Base-by-base conservation (phyloP, 306 rosid genomes). In the Morella rubra region DNA sequence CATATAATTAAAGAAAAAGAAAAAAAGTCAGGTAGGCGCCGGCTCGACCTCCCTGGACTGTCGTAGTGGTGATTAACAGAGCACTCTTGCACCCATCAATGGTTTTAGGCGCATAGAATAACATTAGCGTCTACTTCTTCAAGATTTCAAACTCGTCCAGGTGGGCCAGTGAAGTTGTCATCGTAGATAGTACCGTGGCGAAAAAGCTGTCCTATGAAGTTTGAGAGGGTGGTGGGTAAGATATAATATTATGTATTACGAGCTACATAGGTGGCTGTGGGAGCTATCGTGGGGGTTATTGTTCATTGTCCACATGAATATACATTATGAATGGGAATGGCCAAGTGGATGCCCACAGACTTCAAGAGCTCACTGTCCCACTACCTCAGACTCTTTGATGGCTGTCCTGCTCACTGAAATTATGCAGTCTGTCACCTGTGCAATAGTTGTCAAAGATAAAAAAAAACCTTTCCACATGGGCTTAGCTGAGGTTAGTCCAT, bases 41-140 rank as follows among this genome's bases (percentile, higher is more conserved):
- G 71, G 61, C 79, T 76, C 56, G 69, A 40, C 64, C 74, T 71
- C 79, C 67, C 72, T 65, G 73, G 58, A 40, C 42, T 59, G 14
- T 7, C 0, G 20, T 19, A 56, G 12, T 20, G 64, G 64, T 37
- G 6, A 5, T 60, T 59, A 16, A 24, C 18, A 32, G 16, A 32
- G 44, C 12, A 40, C 66, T 59, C 11, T 7, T 60, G 44, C n/a
- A 13, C 44, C 67, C 41, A 27, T 60, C 67, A 60, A 27, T 58
- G 40, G 64, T 20, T 58, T 19, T 58, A 8, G 37, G 10, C 10
- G 9, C 37, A n/a, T 14, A 51, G 10, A 32, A 12, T 2, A 60
- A 60, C 40, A 60, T 6, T 3, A 5, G 18, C 6, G 12, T 24
- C 40, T 60, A 12, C 44, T 13, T 60, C n/a, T 8, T 32, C 44